A percentile compares a stretch with the other conserved stretches of the same genome.
phyloP scores from a whole-genome alignment of 1,284 basidiomycete species.

The Pholiota adiposa region DNA sequence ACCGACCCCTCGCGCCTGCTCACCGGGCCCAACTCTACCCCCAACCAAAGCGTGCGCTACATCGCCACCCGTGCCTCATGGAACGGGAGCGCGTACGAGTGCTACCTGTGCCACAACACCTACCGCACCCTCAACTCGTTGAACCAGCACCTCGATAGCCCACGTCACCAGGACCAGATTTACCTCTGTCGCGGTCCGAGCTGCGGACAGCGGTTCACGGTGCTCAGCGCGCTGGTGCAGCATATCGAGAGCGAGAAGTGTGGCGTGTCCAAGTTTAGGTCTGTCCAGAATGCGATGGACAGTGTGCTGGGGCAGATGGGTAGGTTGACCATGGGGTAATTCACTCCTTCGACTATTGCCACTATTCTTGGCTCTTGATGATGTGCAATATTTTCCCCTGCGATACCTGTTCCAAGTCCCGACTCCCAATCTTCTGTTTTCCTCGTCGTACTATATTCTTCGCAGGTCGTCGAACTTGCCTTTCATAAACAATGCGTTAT shows the following conservation, averaged over 20 bases:
- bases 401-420: too few relatives aligned
- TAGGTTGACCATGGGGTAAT: too few relatives aligned
- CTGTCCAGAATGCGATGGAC: slow-evolving; percentile 43
- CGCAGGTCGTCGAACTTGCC: too few relatives aligned
- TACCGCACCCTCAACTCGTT: slow-evolving; percentile 43
- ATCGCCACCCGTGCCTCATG: slow-evolving; percentile 46
- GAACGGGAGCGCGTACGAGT: slow-evolving; percentile 54
- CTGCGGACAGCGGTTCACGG: slow-evolving; percentile 43
- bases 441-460: too few relatives aligned
- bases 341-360: too few relatives aligned
- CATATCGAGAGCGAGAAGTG: slow-evolving; percentile 62
- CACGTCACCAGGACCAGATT: slow-evolving; percentile 48
- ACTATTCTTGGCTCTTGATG: too few relatives aligned
- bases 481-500: too few relatives aligned
- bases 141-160: slow-evolving; percentile 57
- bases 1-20: slow-evolving; percentile 41
- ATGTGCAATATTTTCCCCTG: too few relatives aligned
- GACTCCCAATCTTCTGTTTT: too few relatives aligned
- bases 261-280: slow-evolving; percentile 47
- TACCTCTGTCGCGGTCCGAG: slow-evolving; percentile 46
- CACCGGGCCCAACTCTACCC: slow-evolving; percentile 23
- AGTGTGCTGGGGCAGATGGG: slow-evolving; percentile 35
- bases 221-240: slow-evolving; percentile 53
- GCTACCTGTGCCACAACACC: slow-evolving; percentile 52
- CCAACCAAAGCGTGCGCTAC: slow-evolving; percentile 29